Percentiles rank a stretch among this genome's conserved stretches.
phyloP scores from a whole-genome alignment of 208 protist species.

The Leishmania lainsoni region DNA sequence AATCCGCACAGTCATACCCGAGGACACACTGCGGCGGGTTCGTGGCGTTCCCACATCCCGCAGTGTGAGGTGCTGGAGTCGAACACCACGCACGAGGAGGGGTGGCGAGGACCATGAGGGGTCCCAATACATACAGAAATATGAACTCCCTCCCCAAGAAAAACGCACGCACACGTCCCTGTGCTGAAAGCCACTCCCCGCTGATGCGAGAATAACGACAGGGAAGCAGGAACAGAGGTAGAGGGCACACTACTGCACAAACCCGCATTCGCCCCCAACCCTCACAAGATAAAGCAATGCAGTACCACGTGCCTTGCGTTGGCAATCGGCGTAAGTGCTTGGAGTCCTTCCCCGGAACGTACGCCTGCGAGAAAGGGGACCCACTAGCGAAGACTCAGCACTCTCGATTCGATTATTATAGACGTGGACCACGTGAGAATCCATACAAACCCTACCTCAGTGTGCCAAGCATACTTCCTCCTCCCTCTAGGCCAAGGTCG shows the following conservation, averaged over 20 bases:
- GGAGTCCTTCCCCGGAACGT: background rate
- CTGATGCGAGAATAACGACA: background rate
- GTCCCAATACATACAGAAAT: background rate
- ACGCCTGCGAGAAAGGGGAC: background rate
- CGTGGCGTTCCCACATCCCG: background rate
- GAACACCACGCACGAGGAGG: background rate
- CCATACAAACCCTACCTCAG: background rate
- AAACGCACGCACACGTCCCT: background rate
- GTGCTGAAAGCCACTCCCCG: background rate
- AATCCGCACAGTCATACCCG: background rate
- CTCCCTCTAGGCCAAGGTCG: background rate
- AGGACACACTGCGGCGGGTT: background rate
- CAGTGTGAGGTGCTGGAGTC: no score
- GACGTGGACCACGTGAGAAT: background rate
- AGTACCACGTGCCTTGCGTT: background rate
- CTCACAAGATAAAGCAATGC: background rate
- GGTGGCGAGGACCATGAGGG: background rate
- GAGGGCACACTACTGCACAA: background rate
- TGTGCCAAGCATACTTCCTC: background rate
- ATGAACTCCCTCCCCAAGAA: background rate
- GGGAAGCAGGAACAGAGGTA: background rate
- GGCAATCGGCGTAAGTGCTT: background rate
- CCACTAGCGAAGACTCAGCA: background rate
- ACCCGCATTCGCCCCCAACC: background rate
- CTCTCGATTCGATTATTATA: background rate